Evolutionary conservation across 495 filamentous ascomycete species (phyloP).

Genomic region (Glarea lozoyensis): DNA sequence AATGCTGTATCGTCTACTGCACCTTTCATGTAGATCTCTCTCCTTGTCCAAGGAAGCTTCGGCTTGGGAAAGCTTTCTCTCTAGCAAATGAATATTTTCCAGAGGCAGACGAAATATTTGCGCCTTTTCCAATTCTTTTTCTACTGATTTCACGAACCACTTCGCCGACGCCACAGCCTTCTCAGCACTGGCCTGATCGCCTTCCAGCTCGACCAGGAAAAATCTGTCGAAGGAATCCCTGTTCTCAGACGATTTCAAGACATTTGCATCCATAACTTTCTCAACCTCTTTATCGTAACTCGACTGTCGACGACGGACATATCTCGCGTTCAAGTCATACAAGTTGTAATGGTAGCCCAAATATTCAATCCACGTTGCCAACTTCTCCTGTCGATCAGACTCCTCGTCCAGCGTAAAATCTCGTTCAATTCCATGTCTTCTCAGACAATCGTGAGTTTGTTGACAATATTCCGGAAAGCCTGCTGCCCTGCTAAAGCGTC

Average conservation of each 20-base stretch:
- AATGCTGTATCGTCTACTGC: too few species aligned
- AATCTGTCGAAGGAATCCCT: slow-evolving; percentile 10
- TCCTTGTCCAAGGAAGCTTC: too few species aligned
- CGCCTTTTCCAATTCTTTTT: too few species aligned
- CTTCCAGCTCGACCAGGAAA: slow-evolving; percentile 9
- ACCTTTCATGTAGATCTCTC: too few species aligned
- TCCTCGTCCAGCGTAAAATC: slow-evolving; percentile 18
- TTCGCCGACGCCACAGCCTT: slow-evolving; percentile 12
- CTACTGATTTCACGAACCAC: not conserved
- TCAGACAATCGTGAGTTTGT: not conserved
- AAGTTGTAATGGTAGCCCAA: slow-evolving; percentile 14
- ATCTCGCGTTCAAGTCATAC: slow-evolving; percentile 9
- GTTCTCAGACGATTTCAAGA: slow-evolving; percentile 11
- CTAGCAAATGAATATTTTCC: too few species aligned
- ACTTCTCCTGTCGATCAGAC: slow-evolving; percentile 18
- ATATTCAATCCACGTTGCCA: slow-evolving; percentile 26
- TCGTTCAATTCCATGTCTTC: slow-evolving; percentile 12
- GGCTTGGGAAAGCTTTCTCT: too few species aligned
- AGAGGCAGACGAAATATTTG: too few species aligned
- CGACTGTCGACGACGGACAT: slow-evolving; percentile 8
- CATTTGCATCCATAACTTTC: slow-evolving; percentile 10
- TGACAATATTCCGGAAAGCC: slow-evolving; percentile 4
- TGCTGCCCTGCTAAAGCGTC: slow-evolving; percentile 2
- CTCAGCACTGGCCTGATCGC: slow-evolving; percentile 7
- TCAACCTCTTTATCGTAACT: slow-evolving; percentile 13